Evolutionary conservation across 371 early-diverging fungal species (phyloP).

Genomic region (Mucor ambiguus): DNA sequence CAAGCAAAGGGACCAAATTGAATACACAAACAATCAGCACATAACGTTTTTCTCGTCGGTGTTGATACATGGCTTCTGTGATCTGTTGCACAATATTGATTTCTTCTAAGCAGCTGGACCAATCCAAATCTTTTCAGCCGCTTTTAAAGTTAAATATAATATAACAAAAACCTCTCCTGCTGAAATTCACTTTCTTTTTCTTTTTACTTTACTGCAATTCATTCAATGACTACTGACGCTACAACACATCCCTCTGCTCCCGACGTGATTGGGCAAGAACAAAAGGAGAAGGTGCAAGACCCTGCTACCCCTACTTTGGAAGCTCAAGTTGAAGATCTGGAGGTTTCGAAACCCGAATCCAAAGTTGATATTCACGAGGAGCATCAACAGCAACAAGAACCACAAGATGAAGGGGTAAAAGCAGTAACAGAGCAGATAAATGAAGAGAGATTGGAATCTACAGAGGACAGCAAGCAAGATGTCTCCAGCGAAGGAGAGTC

Average conservation of each 20-base stretch:
- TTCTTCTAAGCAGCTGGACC: slow-evolving; percentile 12
- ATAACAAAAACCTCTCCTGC: background rate
- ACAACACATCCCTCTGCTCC: background rate
- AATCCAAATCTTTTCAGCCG: slow-evolving; percentile 4
- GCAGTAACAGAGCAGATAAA: background rate
- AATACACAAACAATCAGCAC: background rate
- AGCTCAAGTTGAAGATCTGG: slow-evolving; percentile 5
- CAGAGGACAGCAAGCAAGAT: slow-evolving; percentile 6
- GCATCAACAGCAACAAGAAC: background rate
- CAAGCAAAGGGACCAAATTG: background rate
- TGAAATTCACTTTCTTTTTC: background rate
- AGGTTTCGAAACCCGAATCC: slow-evolving; percentile 18
- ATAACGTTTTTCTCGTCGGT: background rate
- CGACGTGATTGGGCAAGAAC: background rate
- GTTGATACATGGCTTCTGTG: slow-evolving; percentile 7
- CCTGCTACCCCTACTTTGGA: background rate
- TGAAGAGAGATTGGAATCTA: background rate
- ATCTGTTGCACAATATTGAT: slow-evolving; percentile 17
- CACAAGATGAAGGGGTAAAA: background rate
- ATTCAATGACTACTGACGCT: background rate
- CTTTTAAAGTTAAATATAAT: slow-evolving; percentile 16
- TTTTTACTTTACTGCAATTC: background rate
- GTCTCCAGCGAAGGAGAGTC: background rate
- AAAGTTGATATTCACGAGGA: background rate
- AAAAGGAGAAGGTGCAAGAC: background rate